Base-by-base conservation (phyloP, 495 filamentous ascomycete species). In the Xylaria bambusicola region DNA sequence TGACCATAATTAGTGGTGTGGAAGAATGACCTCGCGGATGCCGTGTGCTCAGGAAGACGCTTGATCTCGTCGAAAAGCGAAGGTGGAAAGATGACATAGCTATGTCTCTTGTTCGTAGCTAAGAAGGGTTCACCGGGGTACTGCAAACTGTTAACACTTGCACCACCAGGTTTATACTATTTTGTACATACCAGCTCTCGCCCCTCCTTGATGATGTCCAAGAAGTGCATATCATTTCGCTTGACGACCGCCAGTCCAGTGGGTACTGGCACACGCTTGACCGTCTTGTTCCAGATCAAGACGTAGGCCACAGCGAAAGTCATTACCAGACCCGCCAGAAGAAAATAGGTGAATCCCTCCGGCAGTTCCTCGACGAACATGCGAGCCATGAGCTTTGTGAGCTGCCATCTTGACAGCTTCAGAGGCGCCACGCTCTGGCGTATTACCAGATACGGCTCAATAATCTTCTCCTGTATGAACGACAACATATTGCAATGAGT, bases 61-160 rank as follows among this genome's bases (percentile, higher is more conserved):
- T 53, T 53, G 15, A 53, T 18, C 23, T 53, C 50, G 7, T 53
- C 50, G 35, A 40, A 53, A 2, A 10, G 17, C 6, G 2, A 10
- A 1, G 50, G 50, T 1, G 50, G 50, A 35, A 52, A 52, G 8
- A 53, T 41, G 18, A 53, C 13, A 18, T 26, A 53, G 13, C 49
- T 40, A 9, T 52, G 33, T 3, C 49, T 29, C 3, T n/a, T 15
- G 20, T 52, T 52, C 1, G 7, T 12, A 9, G 49, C 49, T 0
- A 52, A n/a, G 33, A 52, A 52, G 2, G 49, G 49, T 8, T 26
- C 1, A 26, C 17, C 33, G 1, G 33, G 49, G 33, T 52, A 26
- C 49, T 52, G 17, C 4, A 6, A 52, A 35, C 33, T 26, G 49
- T 52, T 5, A 52, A 20, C 6, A 6, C 49, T 18, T n/a, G 20